Base-by-base conservation (phyloP, 495 filamentous ascomycete genomes). In the Tuber magnatum region DNA sequence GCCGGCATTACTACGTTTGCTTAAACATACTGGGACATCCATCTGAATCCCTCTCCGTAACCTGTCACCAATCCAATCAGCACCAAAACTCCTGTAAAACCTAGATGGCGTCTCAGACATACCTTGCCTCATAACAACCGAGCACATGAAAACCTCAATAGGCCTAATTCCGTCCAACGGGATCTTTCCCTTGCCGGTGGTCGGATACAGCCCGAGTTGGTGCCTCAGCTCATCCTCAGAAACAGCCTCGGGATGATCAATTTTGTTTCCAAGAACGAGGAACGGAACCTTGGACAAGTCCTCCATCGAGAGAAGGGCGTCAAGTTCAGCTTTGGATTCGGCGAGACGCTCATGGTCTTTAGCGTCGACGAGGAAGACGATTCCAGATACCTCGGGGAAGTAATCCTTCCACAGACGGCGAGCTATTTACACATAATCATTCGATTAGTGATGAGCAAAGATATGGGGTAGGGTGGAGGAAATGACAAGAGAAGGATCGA, bases 81-180 rank as follows among this genome's bases (percentile, higher is more conserved):
- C 72, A 76, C 71, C 73, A 74, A 38, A 32, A 71, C 39, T 28
- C 20, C 42, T 51, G 39, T 22, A 24, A 77, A 78, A 61, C 28
- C 71, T 24, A 20, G n/a, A 70, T n/a, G 73, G 48, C 75, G 16
- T 38, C 70, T 51, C 48, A 74, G 61, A 86, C 89, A 81, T 76
- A 92, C 92, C 94, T 86, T 97, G 94, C 84, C 94, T 88, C 95
- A 97, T 97, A 73, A 97, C 93, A 82, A 97, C 93, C 81, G 92
- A 94, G 88, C 94, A 97, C 94, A 97, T 97, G 86, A 97, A 97
- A 71, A 97, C 91, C 88, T 99, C 95, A 83, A 98, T 95, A 20
- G 95, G 94, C 75, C 95, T 88, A 84, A 97, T 96, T 40, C 92
- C 92, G 86, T 99, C 94, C 79, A 97, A 87, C 74, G 92, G 93